Evolutionary conservation across 257 asterid species (phyloP).

Genomic region (Mitragyna speciosa): DNA sequence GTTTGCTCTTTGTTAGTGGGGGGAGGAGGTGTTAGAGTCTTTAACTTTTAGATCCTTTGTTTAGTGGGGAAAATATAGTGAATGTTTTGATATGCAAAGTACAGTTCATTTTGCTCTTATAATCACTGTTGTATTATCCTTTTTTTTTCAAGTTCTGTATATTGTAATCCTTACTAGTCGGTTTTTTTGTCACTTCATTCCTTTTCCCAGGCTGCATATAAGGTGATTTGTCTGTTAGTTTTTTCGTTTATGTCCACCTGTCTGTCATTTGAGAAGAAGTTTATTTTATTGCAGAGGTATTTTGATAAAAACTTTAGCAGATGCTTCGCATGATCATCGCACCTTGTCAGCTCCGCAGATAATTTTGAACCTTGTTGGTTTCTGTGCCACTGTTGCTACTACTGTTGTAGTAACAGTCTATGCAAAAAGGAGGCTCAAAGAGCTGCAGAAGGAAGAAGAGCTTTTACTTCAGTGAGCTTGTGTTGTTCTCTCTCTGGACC

Average conservation of each 20-base stretch:
- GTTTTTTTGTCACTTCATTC: background rate
- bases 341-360: slow-evolving; percentile 54
- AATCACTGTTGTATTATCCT: background rate
- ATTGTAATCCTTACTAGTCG: background rate
- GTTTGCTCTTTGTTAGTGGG: background rate
- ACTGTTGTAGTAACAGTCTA: slow-evolving; percentile 66
- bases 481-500: background rate
- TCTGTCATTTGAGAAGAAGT: slow-evolving; percentile 8
- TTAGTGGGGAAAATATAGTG: background rate
- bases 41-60: background rate
- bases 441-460: slow-evolving; percentile 67
- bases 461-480: slow-evolving; percentile 48
- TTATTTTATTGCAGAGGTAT: slow-evolving; percentile 57
- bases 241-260: background rate
- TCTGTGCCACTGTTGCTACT: slow-evolving; percentile 49
- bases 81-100: background rate
- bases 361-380: slow-evolving; percentile 57
- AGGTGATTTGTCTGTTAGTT: background rate
- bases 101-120: background rate
- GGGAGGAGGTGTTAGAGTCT: background rate
- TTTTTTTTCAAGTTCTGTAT: background rate
- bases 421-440: slow-evolving; percentile 64
- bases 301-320: slow-evolving; percentile 67
- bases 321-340: slow-evolving; percentile 60
- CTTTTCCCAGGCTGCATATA: background rate